phyloP scores from a whole-genome alignment of 257 asterid genomes.

The Solanum lycopersicoides region DNA sequence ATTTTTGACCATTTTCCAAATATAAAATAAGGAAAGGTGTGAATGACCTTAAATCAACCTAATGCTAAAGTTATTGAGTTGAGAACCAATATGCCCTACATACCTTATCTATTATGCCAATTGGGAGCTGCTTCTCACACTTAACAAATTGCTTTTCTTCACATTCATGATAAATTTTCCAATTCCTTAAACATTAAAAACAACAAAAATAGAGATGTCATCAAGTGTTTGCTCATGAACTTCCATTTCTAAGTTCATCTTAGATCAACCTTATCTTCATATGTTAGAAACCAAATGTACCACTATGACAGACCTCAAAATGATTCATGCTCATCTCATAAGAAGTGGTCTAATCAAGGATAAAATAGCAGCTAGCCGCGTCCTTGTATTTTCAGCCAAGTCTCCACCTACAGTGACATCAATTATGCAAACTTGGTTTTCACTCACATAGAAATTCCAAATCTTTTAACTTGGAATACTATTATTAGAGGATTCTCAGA shows the following conservation, averaged over 20 bases:
- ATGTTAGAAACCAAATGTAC: constrained; percentile 50
- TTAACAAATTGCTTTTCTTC: neutral
- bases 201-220: constrained; percentile 26
- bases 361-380: constrained; percentile 46
- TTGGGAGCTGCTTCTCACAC: neutral
- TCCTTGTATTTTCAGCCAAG: constrained; percentile 43
- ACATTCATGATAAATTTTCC: neutral
- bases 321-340: constrained; percentile 60
- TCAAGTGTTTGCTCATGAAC: constrained; percentile 59
- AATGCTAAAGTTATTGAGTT: neutral
- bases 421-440: constrained; percentile 45
- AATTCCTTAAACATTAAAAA: neutral
- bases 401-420: constrained; percentile 25
- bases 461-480: constrained; percentile 55
- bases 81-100: neutral
- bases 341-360: constrained; percentile 48
- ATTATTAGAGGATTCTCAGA: constrained; percentile 55
- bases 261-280: constrained; percentile 46
- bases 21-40: too few relatives aligned
- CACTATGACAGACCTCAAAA: constrained; percentile 41
- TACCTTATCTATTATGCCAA: neutral
- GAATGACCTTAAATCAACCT: too few relatives aligned
- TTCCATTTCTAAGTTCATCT: constrained; percentile 66
- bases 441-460: constrained; percentile 24
- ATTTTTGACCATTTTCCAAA: too few relatives aligned